A percentile compares a stretch with the other conserved stretches of the same genome.
phyloP scores from a whole-genome alignment of 164 flowering plant genomes.

The Macadamia integrifolia region DNA sequence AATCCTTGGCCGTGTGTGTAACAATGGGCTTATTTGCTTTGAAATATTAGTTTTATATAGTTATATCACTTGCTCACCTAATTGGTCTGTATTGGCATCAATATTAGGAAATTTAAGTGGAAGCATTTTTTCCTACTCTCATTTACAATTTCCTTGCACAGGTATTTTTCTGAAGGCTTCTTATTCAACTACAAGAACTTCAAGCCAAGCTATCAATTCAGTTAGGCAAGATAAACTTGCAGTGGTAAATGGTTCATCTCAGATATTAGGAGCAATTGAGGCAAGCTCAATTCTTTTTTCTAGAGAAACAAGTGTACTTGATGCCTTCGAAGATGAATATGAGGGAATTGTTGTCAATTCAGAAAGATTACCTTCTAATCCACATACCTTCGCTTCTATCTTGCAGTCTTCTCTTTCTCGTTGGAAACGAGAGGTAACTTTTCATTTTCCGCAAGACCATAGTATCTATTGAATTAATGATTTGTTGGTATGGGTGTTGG shows the following conservation, averaged over 20 bases:
- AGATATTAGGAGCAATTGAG: conserved; percentile 38
- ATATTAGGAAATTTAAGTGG: not conserved
- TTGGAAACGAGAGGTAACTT: conserved; percentile 64
- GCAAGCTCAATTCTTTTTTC: conserved; percentile 16
- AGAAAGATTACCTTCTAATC: conserved; percentile 49
- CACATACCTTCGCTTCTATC: conserved; percentile 40
- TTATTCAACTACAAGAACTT: conserved; percentile 26
- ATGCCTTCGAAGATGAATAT: conserved; percentile 66
- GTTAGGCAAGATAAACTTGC: conserved; percentile 25
- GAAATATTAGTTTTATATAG: too few species aligned
- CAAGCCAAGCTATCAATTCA: conserved; percentile 26
- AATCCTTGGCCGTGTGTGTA: too few species aligned
- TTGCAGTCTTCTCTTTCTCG: conserved; percentile 57
- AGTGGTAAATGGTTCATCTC: conserved; percentile 20
- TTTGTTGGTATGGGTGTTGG: not conserved
- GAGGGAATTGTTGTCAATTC: conserved; percentile 68
- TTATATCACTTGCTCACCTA: not conserved
- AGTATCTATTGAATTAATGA: not conserved
- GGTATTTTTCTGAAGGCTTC: conserved; percentile 43
- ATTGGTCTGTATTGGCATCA: not conserved
- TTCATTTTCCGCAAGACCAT: not conserved
- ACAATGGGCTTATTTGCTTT: too few species aligned
- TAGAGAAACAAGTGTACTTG: conserved; percentile 31
- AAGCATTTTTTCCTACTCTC: not conserved
- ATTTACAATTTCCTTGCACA: conserved; percentile 14